Conservation (phyloP, 345 rosid species). For the Euphorbia peplus region DNA sequence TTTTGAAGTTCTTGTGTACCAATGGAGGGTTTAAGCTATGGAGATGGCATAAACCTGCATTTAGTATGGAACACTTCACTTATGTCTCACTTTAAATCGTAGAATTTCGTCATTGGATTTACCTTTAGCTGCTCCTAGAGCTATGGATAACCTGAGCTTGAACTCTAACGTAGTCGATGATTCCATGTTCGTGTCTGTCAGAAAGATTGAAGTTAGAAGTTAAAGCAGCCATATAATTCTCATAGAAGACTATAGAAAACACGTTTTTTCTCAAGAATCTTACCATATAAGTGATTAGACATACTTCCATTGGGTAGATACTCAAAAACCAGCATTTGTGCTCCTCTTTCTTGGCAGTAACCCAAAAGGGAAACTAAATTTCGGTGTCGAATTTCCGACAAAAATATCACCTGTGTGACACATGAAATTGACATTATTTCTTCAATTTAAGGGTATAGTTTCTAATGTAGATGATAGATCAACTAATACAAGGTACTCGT, state of each 20-base stretch:
- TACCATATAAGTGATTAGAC: slow-evolving; percentile 56
- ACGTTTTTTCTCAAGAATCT: slow-evolving; percentile 2
- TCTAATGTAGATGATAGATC: no score
- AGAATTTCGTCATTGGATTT: slow-evolving; percentile 12
- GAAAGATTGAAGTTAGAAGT: slow-evolving; percentile 5
- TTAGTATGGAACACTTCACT: slow-evolving; percentile 11
- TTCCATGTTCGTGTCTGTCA: slow-evolving; percentile 38
- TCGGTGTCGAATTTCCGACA: slow-evolving; percentile 57
- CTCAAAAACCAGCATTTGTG: slow-evolving; percentile 56
- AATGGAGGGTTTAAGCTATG: slow-evolving; percentile 55
- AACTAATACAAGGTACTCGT: background rate
- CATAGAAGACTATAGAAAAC: slow-evolving; percentile 8
- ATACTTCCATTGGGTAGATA: slow-evolving; percentile 64
- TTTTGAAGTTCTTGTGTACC: slow-evolving; percentile 65
- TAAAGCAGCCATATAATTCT: background rate
- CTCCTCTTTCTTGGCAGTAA: slow-evolving; percentile 50
- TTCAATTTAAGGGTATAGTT: background rate
- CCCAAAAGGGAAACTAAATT: slow-evolving; percentile 61
- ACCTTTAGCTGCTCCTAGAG: slow-evolving; percentile 76
- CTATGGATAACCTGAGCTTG: slow-evolving; percentile 58
- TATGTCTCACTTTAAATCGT: background rate
- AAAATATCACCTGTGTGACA: slow-evolving; percentile 38
- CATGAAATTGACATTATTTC: slow-evolving; percentile 15
- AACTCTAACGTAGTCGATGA: slow-evolving; percentile 52
- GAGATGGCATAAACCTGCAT: slow-evolving; percentile 59